phyloP scores from a whole-genome alignment of 1,139 yeast genomes.

The Debaryomyces coudertii region DNA sequence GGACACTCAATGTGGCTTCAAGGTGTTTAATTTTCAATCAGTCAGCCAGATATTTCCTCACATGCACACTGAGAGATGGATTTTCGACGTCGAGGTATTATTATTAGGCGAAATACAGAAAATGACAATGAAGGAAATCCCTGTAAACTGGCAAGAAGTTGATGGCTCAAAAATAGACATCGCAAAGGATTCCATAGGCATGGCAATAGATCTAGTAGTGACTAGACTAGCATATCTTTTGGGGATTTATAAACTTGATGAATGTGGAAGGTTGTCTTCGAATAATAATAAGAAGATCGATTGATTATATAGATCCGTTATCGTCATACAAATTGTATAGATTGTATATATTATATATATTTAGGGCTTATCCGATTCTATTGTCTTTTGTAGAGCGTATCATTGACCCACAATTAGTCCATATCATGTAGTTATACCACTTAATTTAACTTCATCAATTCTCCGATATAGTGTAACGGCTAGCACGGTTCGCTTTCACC shows the following conservation, averaged over 20 bases:
- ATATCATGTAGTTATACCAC: background rate
- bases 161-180: slow-evolving; percentile 92
- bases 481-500: slow-evolving; percentile 84
- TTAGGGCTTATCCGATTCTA: background rate
- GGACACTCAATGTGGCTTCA: slow-evolving; percentile 98
- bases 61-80: slow-evolving; percentile 98
- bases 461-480: slow-evolving; percentile 81
- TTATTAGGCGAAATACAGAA: slow-evolving; percentile 74
- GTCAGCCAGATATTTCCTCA: slow-evolving; percentile 73
- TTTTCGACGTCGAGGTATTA: slow-evolving; percentile 91
- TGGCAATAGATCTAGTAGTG: slow-evolving; percentile 95
- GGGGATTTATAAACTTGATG: slow-evolving; percentile 67
- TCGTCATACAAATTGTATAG: background rate
- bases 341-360: too few relatives aligned
- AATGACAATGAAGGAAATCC: slow-evolving; percentile 71
- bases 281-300: slow-evolving; percentile 4
- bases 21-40: slow-evolving; percentile 77
- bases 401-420: too few relatives aligned
- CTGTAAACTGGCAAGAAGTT: slow-evolving; percentile 96
- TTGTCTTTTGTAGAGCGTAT: too few relatives aligned
- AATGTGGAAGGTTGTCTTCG: slow-evolving; percentile 24
- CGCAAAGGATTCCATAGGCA: slow-evolving; percentile 85
- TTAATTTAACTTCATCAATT: background rate
- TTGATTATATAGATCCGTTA: background rate
- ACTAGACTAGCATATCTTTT: slow-evolving; percentile 85